Base-by-base conservation (phyloP, 2,329 filamentous ascomycete genomes). In the Botrytis sinoallii region DNA sequence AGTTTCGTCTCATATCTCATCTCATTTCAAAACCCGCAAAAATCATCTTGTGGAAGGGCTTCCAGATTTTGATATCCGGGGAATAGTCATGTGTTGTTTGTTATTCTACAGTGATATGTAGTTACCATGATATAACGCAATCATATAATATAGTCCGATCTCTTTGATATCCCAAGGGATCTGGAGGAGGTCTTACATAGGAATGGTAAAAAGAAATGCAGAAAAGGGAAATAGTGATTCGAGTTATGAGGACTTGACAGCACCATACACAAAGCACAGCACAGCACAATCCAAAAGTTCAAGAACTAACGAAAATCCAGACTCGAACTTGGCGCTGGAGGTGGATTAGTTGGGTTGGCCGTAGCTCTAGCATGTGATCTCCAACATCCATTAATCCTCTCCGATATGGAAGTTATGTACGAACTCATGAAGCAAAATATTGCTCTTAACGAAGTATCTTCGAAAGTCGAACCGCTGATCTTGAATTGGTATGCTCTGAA, bases 251-350 rank as follows among this genome's bases (percentile, higher is more conserved):
- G 14, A 29, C 14, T 57, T 18, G 9, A 57, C n/a, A 32, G 8
- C 52, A 57, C 6, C 3, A 57, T 18, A 29, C 18, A 29, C 52
- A 29, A 57, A 4, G 5, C n/a, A 57, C 52, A 57, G 14, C 14
- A 32, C 6, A 29, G 6, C 6, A 29, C 6, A 29, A 29, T 55
- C 3, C 25, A 29, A 55, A 29, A 25, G n/a, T 14, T 59, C 44
- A 70, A 57, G 38, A 29, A 63, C 69, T 71, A 25, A 74, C 35
- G 0, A 29, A n/a, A n/a, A 22, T 60, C 40, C 79, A 97, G 94
- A 84, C 85, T 98, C 79, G 96, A 98, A 84, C 87, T 99, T 60
- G 96, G 96, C 73, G 94, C 95, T 74, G 96, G 96, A 74, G 94
- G 95, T 73, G 96, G 96, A 32, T 88, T 98, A 69, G 94, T 97